phyloP scores from a whole-genome alignment of 177 flowering plant species.

The Vitis hybrid region DNA sequence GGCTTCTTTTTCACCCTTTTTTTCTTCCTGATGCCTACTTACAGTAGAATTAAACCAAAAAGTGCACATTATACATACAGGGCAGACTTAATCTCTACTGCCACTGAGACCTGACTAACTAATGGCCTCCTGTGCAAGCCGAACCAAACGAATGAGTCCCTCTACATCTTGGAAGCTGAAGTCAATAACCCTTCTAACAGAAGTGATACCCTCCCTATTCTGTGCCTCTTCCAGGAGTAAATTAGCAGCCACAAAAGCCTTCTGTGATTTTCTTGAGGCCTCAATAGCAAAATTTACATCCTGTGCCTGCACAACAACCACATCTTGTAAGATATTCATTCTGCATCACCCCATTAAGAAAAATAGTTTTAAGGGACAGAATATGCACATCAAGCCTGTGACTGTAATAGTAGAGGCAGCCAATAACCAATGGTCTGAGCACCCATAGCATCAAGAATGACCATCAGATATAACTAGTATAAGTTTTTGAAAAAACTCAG shows the following conservation, averaged over 20 bases:
- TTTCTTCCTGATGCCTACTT: constrained; percentile 11
- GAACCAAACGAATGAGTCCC: constrained; percentile 53
- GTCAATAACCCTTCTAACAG: constrained; percentile 63
- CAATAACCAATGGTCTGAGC: neutral
- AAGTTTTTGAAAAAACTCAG: neutral
- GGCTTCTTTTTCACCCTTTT: constrained; percentile 5
- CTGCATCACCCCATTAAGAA: neutral
- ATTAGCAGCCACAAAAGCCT: constrained; percentile 57
- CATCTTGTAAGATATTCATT: constrained; percentile 1
- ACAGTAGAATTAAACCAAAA: constrained; percentile 17
- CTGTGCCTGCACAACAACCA: constrained; percentile 49
- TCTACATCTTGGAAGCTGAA: constrained; percentile 76
- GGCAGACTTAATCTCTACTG: constrained; percentile 20
- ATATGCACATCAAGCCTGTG: constrained; percentile 2
- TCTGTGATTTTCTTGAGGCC: constrained; percentile 55
- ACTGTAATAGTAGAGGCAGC: neutral
- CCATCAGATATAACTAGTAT: neutral
- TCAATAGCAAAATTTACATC: constrained; percentile 74
- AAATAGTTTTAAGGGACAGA: neutral
- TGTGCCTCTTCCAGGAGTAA: constrained; percentile 27
- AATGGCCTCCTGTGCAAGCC: constrained; percentile 58
- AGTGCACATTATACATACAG: constrained; percentile 15
- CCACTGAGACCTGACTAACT: constrained; percentile 31
- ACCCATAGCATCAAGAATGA: neutral
- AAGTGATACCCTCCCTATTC: constrained; percentile 33